Conservation (phyloP, 768 basidiomycete species). For the Cubamyces sp. region DNA sequence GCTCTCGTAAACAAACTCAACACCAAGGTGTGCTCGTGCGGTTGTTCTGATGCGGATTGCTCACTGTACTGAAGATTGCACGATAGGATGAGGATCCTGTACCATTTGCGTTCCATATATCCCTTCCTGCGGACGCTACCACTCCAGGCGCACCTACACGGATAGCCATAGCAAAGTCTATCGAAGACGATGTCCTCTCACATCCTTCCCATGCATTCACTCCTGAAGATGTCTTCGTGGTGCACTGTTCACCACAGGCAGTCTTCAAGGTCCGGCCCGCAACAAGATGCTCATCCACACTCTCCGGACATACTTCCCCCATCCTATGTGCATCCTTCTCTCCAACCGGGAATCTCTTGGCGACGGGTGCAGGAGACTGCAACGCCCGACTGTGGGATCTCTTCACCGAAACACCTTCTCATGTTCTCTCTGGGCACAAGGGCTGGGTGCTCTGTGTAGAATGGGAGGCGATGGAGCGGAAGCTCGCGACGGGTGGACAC, state of each 20-base stretch:
- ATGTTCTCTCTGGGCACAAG: slow-evolving; percentile 84
- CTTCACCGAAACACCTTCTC: slow-evolving; percentile 88
- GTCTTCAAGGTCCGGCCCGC: slow-evolving; percentile 94
- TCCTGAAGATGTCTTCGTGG: slow-evolving; percentile 83
- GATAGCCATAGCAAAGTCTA: slow-evolving; percentile 82
- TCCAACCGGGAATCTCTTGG: slow-evolving; percentile 87
- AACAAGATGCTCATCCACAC: slow-evolving; percentile 90
- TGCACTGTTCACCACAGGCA: slow-evolving; percentile 93
- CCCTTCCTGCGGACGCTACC: slow-evolving; percentile 60
- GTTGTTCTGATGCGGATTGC: neutral
- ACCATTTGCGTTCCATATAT: slow-evolving; percentile 90
- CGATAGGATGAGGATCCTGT: slow-evolving; percentile 82
- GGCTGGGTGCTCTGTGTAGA: slow-evolving; percentile 98
- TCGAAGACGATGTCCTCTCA: slow-evolving; percentile 77
- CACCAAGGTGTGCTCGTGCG: slow-evolving; percentile 56
- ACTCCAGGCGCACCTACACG: slow-evolving; percentile 65
- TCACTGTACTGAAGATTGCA: slow-evolving; percentile 9
- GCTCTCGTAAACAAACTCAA: slow-evolving; percentile 86
- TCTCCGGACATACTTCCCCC: slow-evolving; percentile 89
- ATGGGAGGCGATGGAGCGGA: slow-evolving; percentile 93
- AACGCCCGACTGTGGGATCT: slow-evolving; percentile 94
- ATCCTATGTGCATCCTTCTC: slow-evolving; percentile 96
- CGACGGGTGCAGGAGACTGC: slow-evolving; percentile 95
- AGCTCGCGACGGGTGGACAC: slow-evolving; percentile 91
- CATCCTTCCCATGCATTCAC: slow-evolving; percentile 76